Conservation (phyloP, 768 basidiomycete species). For the Hypsizygus marmoreus region DNA sequence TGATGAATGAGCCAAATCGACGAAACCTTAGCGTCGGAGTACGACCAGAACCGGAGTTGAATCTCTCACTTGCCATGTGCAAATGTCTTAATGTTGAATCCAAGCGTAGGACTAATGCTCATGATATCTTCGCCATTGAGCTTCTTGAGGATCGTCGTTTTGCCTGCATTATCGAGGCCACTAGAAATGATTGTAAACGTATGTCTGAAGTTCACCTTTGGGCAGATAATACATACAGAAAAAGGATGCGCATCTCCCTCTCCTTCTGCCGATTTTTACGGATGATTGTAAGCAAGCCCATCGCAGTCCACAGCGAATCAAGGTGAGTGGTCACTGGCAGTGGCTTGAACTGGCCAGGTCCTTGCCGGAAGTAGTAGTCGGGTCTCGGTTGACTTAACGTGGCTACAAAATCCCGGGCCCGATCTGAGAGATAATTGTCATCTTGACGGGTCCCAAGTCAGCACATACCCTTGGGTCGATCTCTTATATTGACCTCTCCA, state of each 20-base stretch:
- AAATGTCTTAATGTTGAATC: conserved; percentile 99
- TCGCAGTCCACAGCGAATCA: conserved; percentile 26
- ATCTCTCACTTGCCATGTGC: conserved; percentile 76
- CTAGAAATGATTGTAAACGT: too few relatives aligned
- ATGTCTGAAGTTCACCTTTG: too few relatives aligned
- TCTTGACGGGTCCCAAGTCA: too few relatives aligned
- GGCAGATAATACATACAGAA: conserved; percentile 52
- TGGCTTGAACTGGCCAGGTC: neutral
- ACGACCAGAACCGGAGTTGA: conserved; percentile 27
- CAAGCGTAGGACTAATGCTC: conserved; percentile 88
- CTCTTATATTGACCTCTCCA: too few relatives aligned
- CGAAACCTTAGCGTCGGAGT: conserved; percentile 17
- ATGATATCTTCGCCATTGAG: conserved; percentile 90
- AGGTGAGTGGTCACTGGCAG: neutral
- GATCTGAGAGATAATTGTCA: too few relatives aligned
- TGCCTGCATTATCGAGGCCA: conserved; percentile 97
- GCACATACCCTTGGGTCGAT: too few relatives aligned
- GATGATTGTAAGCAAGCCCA: conserved; percentile 97
- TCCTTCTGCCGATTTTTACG: conserved; percentile 95
- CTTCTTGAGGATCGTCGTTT: conserved; percentile 97
- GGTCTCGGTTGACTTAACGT: neutral
- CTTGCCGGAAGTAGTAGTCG: too few relatives aligned
- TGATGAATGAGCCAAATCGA: conserved; percentile 18
- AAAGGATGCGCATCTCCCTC: conserved; percentile 94
- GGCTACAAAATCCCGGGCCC: neutral